phyloP scores from a whole-genome alignment of 495 filamentous ascomycete genomes.

The Penicillium malachiteum region DNA sequence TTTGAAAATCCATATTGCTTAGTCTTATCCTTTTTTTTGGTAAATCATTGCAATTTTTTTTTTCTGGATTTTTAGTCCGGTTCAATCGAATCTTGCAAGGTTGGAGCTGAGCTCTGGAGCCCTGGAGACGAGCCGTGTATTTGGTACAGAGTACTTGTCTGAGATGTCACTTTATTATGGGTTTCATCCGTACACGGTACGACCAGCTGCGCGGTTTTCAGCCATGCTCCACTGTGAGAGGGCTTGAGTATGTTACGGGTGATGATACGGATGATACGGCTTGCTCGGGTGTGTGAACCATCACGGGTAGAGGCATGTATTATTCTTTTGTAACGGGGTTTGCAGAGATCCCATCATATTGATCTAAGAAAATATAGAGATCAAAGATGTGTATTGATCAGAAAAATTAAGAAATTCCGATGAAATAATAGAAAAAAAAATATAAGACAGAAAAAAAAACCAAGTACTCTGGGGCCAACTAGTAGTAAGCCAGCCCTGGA shows the following conservation, averaged over 20 bases:
- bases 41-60: too few species aligned
- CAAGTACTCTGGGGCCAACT: too few species aligned
- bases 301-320: neutral
- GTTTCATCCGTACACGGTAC: slow-evolving; percentile 21
- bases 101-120: neutral
- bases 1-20: too few species aligned
- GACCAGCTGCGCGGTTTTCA: slow-evolving; percentile 25
- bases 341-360: too few species aligned
- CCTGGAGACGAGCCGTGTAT: slow-evolving; percentile 2
- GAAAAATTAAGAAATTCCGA: too few species aligned
- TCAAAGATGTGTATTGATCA: too few species aligned
- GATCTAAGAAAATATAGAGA: too few species aligned
- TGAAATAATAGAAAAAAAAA: too few species aligned
- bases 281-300: neutral
- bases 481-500: too few species aligned
- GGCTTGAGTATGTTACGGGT: slow-evolving; percentile 16
- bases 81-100: neutral
- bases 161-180: slow-evolving; percentile 15
- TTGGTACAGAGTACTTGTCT: slow-evolving; percentile 17
- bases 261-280: slow-evolving; percentile 3
- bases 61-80: too few species aligned
- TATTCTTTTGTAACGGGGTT: neutral
- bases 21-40: too few species aligned
- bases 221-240: slow-evolving; percentile 21
- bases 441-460: too few species aligned